phyloP scores from a whole-genome alignment of 169 alveolate genomes.

The Plasmodium fragile region DNA sequence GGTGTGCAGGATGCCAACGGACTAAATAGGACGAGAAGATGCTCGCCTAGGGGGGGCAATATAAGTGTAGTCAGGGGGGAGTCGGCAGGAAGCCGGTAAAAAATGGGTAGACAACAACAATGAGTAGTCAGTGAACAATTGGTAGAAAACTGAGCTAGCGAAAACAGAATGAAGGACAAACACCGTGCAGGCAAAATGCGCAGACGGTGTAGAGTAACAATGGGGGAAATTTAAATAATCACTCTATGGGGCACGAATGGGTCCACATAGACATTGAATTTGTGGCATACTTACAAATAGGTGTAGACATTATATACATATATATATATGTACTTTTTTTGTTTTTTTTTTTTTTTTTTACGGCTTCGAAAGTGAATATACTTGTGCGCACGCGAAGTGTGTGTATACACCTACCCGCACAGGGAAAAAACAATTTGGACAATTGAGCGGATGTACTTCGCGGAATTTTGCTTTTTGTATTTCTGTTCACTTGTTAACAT shows the following conservation, averaged over 20 bases:
- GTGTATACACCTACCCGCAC: not conserved
- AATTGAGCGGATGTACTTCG: not conserved
- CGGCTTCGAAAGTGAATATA: not conserved
- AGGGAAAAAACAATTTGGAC: not conserved
- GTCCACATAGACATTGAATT: not conserved
- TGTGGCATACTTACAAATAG: not conserved
- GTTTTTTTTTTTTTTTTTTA: slow-evolving; percentile 1
- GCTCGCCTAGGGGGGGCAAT: not conserved
- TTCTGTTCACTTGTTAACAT: not conserved
- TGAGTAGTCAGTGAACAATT: not conserved
- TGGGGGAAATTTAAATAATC: not conserved
- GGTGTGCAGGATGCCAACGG: no score
- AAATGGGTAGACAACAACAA: not conserved
- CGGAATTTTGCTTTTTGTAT: not conserved
- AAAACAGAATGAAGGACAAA: not conserved
- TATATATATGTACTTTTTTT: no score
- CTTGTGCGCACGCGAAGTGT: not conserved
- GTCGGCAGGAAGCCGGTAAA: not conserved
- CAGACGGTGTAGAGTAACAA: not conserved
- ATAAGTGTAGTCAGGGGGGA: not conserved
- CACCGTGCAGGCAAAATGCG: not conserved
- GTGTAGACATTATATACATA: not conserved
- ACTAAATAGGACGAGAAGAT: not conserved
- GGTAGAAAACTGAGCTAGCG: not conserved
- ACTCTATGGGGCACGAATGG: not conserved